phyloP scores from a whole-genome alignment of 192 early-diverging fungal genomes.

The Coemansia erecta region DNA sequence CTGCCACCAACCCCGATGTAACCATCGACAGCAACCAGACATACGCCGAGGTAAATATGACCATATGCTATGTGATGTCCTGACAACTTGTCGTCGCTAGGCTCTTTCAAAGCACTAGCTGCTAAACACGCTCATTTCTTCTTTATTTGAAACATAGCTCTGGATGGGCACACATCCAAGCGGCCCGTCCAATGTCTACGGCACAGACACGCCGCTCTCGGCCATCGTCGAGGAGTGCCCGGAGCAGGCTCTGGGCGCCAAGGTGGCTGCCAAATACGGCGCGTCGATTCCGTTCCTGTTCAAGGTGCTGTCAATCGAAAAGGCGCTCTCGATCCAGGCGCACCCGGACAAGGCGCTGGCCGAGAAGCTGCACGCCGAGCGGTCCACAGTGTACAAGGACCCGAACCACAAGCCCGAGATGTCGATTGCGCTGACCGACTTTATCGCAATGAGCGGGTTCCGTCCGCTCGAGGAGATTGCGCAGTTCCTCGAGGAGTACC shows the following conservation, averaged over 20 bases:
- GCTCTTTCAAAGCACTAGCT: too few relatives aligned
- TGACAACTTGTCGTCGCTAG: too few relatives aligned
- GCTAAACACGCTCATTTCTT: not conserved
- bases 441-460: conserved; percentile 95
- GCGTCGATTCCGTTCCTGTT: conserved; percentile 95
- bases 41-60: conserved; percentile 80
- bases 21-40: conserved; percentile 61
- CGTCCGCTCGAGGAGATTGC: conserved; percentile 77
- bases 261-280: conserved; percentile 61
- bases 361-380: conserved; percentile 61
- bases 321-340: conserved; percentile 96
- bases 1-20: conserved; percentile 58
- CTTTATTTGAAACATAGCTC: conserved; percentile 56
- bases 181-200: conserved; percentile 66
- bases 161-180: conserved; percentile 99
- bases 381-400: conserved; percentile 90
- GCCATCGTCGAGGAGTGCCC: conserved; percentile 59
- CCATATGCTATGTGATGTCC: too few relatives aligned
- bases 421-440: conserved; percentile 93
- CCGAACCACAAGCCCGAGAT: conserved; percentile 95
- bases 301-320: conserved; percentile 86
- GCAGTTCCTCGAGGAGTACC: conserved; percentile 62
- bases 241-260: conserved; percentile 49
- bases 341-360: conserved; percentile 95
- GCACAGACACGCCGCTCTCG: conserved; percentile 44